Base-by-base conservation (phyloP, 352 stramenopile species). In the Phytophthora crassamura region DNA sequence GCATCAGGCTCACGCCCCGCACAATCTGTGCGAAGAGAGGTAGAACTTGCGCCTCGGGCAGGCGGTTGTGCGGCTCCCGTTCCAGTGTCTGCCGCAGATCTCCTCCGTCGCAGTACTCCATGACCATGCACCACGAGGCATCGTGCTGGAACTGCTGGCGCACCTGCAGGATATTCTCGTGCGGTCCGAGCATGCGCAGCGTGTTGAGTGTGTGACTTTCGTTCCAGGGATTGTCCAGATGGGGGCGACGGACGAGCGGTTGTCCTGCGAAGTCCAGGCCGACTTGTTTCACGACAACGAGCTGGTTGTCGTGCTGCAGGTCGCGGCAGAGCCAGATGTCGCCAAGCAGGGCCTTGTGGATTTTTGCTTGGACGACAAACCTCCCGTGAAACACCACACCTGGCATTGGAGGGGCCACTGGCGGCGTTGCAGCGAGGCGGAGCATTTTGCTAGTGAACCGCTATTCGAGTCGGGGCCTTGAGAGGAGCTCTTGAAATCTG, bases 71-170 rank as follows among this genome's bases (percentile, higher is more conserved):
- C 1, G 64, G 64, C 6, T 46, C 9, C 4, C n/a, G 16, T 33
- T 86, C 62, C 18, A 90, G 45, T 16, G 50, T n/a, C 2, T 56
- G 34, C 48, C 81, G 72, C 22, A 89, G 52, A 48, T 91, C 82
- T 10, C 79, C 82, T 38, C 70, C 78, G 0, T 53, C 52, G 53
- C 80, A 88, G 38, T 75, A 77, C 10, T 87, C 82, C 67, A 86
- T 86, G 33, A 86, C 75, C 11, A 90, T 55, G 49, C 64, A 78
- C 78, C 78, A 85, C 33, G 59, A 67, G 35, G 67, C 60, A 16
- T 75, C 61, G n/a, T 84, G 66, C 28, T 84, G 20, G 51, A 88
- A 90, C 25, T 80, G 59, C 34, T 64, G 35, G 18, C 47, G 71
- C 25, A 80, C 75, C 9, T 55, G 65, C n/a, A 90, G 64, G 33